Evolutionary conservation across 2,329 filamentous ascomycete species (phyloP).

Genomic region (Colletotrichum incanum): DNA sequence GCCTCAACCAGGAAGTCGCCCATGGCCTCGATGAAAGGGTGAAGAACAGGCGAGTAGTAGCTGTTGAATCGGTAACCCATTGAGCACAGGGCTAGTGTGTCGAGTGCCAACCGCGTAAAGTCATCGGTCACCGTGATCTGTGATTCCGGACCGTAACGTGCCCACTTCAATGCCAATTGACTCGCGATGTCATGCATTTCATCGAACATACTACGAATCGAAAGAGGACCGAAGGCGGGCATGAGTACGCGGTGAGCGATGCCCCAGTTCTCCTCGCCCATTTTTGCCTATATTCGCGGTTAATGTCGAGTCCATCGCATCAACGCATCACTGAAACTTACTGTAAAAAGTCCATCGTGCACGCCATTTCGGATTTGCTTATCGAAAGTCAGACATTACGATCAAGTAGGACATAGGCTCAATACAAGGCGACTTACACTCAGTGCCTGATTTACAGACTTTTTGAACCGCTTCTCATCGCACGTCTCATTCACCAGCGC

Average conservation of each 20-base stretch:
- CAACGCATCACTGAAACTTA: conserved; percentile 6
- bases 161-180: conserved; percentile 71
- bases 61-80: conserved; percentile 75
- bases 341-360: conserved; percentile 52
- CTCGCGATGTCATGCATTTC: conserved; percentile 67
- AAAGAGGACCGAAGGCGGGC: conserved; percentile 79
- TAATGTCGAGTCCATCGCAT: not conserved
- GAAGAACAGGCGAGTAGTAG: conserved; percentile 65
- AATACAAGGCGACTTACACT: conserved; percentile 2
- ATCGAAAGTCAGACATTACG: not conserved
- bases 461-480: conserved; percentile 76
- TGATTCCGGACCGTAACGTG: conserved; percentile 58
- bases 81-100: conserved; percentile 73
- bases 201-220: conserved; percentile 73
- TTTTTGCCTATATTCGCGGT: conserved; percentile 28
- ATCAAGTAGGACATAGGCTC: not conserved
- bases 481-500: conserved; percentile 75
- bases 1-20: conserved; percentile 70
- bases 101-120: conserved; percentile 74
- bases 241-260: conserved; percentile 77
- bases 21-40: conserved; percentile 69
- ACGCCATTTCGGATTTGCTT: conserved; percentile 72
- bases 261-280: conserved; percentile 47
- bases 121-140: conserved; percentile 69
- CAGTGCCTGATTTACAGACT: conserved; percentile 67